phyloP scores from a whole-genome alignment of 2,329 filamentous ascomycete species.

The Metarhizium sp. region DNA sequence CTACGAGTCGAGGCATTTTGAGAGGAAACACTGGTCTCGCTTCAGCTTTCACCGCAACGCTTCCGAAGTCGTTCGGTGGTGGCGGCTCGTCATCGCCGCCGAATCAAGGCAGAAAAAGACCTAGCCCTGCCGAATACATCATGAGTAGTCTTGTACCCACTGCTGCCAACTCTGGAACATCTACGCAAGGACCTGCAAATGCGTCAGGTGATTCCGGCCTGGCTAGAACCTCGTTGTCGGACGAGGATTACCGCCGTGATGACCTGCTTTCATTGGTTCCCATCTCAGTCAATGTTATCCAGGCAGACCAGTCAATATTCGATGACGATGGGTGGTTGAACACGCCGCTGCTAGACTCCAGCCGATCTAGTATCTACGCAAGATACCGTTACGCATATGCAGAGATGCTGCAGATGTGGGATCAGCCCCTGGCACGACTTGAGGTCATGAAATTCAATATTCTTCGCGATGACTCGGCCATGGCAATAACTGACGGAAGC shows the following conservation, averaged over 20 bases:
- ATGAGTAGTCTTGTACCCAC: slow-evolving; percentile 44
- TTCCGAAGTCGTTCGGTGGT: slow-evolving; percentile 36
- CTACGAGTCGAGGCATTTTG: slow-evolving; percentile 42
- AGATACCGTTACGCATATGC: slow-evolving; percentile 57
- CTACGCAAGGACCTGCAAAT: slow-evolving; percentile 36
- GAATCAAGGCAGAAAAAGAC: slow-evolving; percentile 38
- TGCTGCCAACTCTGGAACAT: slow-evolving; percentile 29
- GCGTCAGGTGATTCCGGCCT: slow-evolving; percentile 35
- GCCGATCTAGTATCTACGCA: slow-evolving; percentile 39
- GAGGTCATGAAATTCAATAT: slow-evolving; percentile 64
- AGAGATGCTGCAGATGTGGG: slow-evolving; percentile 61
- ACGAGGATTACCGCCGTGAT: slow-evolving; percentile 41
- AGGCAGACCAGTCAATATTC: slow-evolving; percentile 56
- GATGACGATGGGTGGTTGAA: slow-evolving; percentile 60
- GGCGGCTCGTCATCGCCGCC: slow-evolving; percentile 34
- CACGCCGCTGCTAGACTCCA: slow-evolving; percentile 46
- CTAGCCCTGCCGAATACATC: slow-evolving; percentile 53
- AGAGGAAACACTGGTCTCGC: slow-evolving; percentile 46
- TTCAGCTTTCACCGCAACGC: slow-evolving; percentile 45
- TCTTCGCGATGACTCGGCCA: slow-evolving; percentile 37
- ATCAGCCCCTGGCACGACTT: slow-evolving; percentile 49
- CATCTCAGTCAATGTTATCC: slow-evolving; percentile 39
- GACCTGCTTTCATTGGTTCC: slow-evolving; percentile 38
- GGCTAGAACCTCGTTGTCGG: slow-evolving; percentile 42
- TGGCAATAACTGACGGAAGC: slow-evolving; percentile 19